phyloP scores from a whole-genome alignment of 1,284 basidiomycete species.

The Melampsora larici-populina region DNA sequence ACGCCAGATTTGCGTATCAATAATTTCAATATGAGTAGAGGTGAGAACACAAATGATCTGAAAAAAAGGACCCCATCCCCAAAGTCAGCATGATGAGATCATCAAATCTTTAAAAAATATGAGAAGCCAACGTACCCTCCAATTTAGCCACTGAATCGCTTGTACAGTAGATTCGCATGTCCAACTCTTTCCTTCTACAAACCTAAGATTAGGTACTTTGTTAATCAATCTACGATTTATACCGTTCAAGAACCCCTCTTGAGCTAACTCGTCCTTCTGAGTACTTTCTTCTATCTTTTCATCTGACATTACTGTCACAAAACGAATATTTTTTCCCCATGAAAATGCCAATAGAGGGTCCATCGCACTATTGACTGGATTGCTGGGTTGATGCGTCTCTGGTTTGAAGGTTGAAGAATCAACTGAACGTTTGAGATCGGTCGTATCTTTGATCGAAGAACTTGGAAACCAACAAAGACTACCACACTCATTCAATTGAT shows the following conservation, averaged over 20 bases:
- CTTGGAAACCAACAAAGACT: constrained; percentile 41
- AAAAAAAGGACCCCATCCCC: neutral
- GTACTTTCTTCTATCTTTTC: neutral
- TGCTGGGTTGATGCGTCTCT: neutral
- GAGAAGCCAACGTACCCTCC: constrained; percentile 42
- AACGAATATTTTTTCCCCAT: constrained; percentile 35
- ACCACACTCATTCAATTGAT: constrained; percentile 22
- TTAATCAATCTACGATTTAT: constrained; percentile 46
- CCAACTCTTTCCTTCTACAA: constrained; percentile 53
- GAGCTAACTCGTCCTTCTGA: neutral
- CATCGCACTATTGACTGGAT: constrained; percentile 8
- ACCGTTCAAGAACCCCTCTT: constrained; percentile 38
- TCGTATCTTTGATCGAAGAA: constrained; percentile 22
- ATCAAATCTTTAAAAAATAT: neutral
- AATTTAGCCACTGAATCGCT: constrained; percentile 58
- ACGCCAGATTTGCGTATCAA: constrained; percentile 44
- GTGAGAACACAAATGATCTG: constrained; percentile 41
- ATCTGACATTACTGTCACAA: constrained; percentile 33
- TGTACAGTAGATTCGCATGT: constrained; percentile 53
- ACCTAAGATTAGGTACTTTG: constrained; percentile 43
- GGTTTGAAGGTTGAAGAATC: neutral
- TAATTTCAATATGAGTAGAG: constrained; percentile 40
- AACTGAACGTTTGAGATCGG: neutral
- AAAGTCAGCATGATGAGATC: neutral
- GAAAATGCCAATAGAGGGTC: constrained; percentile 38